Evolutionary conservation across 108 stramenopile genomes (phyloP).

Genomic region (Asterionellopsis glacialis): DNA sequence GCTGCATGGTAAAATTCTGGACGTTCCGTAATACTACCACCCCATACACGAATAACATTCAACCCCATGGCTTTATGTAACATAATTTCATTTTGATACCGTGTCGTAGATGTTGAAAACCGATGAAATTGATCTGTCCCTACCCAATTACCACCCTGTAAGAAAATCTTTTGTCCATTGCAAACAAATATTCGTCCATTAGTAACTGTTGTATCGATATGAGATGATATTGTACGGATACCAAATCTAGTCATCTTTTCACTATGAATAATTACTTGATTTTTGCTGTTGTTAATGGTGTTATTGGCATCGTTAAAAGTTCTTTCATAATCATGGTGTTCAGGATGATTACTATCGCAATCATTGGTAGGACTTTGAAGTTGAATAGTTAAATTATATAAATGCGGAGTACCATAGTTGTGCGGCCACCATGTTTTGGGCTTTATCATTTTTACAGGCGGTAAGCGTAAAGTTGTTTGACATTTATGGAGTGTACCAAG

Average conservation of each 20-base stretch:
- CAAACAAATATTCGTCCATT: slow-evolving; percentile 20
- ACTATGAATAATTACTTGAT: background rate
- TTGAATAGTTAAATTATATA: no score
- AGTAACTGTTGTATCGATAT: slow-evolving; percentile 21
- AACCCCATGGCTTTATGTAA: slow-evolving; percentile 32
- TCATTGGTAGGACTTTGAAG: no score
- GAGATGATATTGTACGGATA: slow-evolving; percentile 30
- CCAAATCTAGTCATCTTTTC: slow-evolving; percentile 22
- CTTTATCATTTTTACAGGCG: no score
- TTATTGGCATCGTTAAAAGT: no score
- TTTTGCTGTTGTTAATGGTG: no score
- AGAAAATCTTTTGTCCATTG: slow-evolving; percentile 43
- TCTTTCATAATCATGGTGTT: no score
- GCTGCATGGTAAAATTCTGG: slow-evolving; percentile 40
- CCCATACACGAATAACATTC: slow-evolving; percentile 56
- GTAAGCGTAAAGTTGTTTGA: no score
- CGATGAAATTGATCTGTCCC: slow-evolving; percentile 41
- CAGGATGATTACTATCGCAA: no score
- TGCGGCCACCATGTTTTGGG: no score
- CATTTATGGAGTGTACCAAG: no score
- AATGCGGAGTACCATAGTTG: no score
- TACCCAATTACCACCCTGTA: slow-evolving; percentile 58
- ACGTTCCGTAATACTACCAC: slow-evolving; percentile 47
- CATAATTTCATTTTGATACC: slow-evolving; percentile 30
- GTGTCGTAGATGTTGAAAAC: slow-evolving; percentile 19